Evolutionary conservation across 208 protist genomes (phyloP).

Genomic region (Crithidia brevicula): DNA sequence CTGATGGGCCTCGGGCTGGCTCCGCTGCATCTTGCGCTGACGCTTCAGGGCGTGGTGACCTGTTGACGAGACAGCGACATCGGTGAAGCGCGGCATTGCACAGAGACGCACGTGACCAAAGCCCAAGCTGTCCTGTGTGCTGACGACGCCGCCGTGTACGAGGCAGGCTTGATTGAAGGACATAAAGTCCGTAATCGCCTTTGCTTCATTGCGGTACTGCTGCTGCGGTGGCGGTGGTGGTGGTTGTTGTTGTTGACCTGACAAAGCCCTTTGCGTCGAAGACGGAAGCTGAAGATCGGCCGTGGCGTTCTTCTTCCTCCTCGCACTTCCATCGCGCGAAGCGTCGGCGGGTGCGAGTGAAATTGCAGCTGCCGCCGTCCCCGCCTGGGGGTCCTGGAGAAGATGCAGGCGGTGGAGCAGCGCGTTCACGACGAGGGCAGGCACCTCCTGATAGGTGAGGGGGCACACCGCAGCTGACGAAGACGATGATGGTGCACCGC

Average conservation of each 20-base stretch:
- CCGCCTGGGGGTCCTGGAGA: slow-evolving; percentile 9
- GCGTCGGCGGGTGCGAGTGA: too few relatives aligned
- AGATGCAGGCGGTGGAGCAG: slow-evolving; percentile 21
- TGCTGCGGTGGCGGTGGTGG: slow-evolving; percentile 2
- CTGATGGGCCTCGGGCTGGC: background rate
- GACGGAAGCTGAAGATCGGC: background rate
- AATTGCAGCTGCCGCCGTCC: too few relatives aligned
- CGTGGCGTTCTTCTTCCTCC: too few relatives aligned
- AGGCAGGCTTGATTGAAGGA: slow-evolving; percentile 10
- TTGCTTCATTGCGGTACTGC: slow-evolving; percentile 22
- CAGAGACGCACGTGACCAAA: slow-evolving; percentile 3
- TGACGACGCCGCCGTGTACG: background rate
- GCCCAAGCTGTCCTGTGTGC: background rate
- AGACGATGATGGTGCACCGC: background rate
- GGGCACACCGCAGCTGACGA: background rate
- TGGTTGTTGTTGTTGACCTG: too few relatives aligned
- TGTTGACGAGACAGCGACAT: background rate
- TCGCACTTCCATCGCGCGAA: too few relatives aligned
- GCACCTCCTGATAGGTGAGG: slow-evolving; percentile 28
- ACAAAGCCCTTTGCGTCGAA: too few relatives aligned
- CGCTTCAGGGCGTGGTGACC: slow-evolving; percentile 18
- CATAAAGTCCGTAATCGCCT: slow-evolving; percentile 32
- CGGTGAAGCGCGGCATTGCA: background rate
- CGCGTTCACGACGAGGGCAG: slow-evolving; percentile 26
- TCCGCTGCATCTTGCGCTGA: background rate